Base-by-base conservation (phyloP, 208 protist species). In the Dictyostelium gargantuum region DNA sequence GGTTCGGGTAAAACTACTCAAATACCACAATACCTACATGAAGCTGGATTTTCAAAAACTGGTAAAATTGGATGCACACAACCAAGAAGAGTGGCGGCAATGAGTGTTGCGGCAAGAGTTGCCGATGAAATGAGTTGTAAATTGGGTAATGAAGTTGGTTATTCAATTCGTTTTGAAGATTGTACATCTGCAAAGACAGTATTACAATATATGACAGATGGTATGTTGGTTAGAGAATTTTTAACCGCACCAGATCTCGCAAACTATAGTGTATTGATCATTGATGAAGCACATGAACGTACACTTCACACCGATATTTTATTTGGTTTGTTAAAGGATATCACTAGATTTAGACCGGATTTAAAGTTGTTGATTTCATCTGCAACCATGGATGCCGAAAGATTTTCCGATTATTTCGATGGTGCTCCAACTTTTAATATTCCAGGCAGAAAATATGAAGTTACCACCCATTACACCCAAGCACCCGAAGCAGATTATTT, bases 221-320 rank as follows among this genome's bases (percentile, higher is more conserved):
- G 99, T 80, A 99, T 99, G 97, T 97, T 99, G 93, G 95, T 99
- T 38, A 97, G 99, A 77, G 99, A 99, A 93, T 98, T 99, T 79
- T 95, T 98, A 3, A 96, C 82, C 4, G 98, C 99, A 89, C 98
- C 98, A 1, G 94, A 99, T 89, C 96, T 99, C 35, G 76, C 73
- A 21, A 94, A 89, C 38, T 99, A 99, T 73, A 97, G 95, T 42
- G 97, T 98, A 29, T 98, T 99, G 68, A 99, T 99, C 95, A 96
- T 99, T 15, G 99, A 99, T 95, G 99, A 99, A 95, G 99, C 99
- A 9, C 98, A 98, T 94, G 98, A 98, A 94, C 95, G 98, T 61
- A 98, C 97, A 11, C 92, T 99, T 0, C 96, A 98, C 89, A 99
- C 98, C 1, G 98, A 99, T 94, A 95, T 99, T 44, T 91, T 99